These are phyloP conservation scores for Colletotrichum musae DNA, from an alignment of 2,329 filamentous ascomycete species.

Conservation along the genomic window DNA sequence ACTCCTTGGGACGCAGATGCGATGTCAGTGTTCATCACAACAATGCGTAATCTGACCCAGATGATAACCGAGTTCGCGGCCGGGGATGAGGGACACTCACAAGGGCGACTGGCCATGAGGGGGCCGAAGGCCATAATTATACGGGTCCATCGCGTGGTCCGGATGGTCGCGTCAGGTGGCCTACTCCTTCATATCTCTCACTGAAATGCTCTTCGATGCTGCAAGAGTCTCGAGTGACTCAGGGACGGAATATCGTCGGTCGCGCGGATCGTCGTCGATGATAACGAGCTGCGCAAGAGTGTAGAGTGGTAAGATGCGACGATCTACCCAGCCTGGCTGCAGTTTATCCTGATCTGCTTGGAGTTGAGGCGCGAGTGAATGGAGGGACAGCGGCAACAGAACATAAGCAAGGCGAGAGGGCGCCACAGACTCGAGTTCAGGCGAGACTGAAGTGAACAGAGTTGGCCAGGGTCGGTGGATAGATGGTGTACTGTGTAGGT, in stretches of 20 bases:
- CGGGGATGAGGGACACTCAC: slow-evolving; percentile 25
- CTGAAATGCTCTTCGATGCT: not conserved
- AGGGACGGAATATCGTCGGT: slow-evolving; percentile 9
- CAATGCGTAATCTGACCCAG: not conserved
- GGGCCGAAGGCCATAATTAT: slow-evolving; percentile 38
- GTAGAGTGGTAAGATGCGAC: too few relatives aligned
- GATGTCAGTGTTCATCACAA: slow-evolving; percentile 16
- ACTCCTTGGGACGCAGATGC: slow-evolving; percentile 22
- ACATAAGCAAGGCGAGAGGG: slow-evolving; percentile 1
- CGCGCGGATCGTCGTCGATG: slow-evolving; percentile 4
- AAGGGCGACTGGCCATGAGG: slow-evolving; percentile 33
- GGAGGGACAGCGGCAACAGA: not conserved
- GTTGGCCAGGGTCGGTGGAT: slow-evolving; percentile 15
- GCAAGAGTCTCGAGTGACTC: slow-evolving; percentile 12
- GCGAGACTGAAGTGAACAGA: slow-evolving; percentile 7
- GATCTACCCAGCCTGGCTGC: too few relatives aligned
- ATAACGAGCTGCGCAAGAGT: too few relatives aligned
- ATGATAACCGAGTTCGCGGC: not conserved
- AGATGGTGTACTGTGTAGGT: slow-evolving; percentile 1
- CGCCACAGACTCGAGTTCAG: slow-evolving; percentile 10
- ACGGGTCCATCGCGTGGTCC: slow-evolving; percentile 36
- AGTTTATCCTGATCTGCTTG: too few relatives aligned
- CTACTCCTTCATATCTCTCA: slow-evolving; percentile 33
- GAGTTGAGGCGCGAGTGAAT: not conserved
- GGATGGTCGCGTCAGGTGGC: slow-evolving; percentile 8